phyloP scores from a whole-genome alignment of 148 eudicot genomes.

The Polygonum maritimum region DNA sequence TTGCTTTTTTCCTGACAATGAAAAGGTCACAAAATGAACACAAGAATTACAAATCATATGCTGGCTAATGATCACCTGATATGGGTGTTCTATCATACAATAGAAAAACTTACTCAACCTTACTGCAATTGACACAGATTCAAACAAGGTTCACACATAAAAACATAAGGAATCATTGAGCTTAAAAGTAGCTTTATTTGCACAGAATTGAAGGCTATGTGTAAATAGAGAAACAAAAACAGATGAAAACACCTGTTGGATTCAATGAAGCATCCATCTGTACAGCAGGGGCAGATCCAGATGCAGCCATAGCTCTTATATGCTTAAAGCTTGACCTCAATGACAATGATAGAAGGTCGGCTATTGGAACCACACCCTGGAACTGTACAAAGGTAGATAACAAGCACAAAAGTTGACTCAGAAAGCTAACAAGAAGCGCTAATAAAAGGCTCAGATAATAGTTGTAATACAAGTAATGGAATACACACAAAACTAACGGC shows the following conservation, averaged over 20 bases:
- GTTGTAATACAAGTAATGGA: neutral
- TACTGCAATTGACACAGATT: too few relatives aligned
- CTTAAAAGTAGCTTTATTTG: neutral
- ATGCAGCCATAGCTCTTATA: slow-evolving; percentile 26
- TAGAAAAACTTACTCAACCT: neutral
- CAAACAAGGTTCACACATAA: too few relatives aligned
- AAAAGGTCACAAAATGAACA: neutral
- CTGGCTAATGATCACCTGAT: neutral
- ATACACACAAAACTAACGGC: neutral
- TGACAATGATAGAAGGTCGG: slow-evolving; percentile 9
- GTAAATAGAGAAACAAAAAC: neutral
- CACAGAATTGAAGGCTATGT: too few relatives aligned
- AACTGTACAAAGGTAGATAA: neutral
- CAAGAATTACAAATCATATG: neutral
- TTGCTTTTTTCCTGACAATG: slow-evolving; percentile 36
- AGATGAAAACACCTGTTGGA: slow-evolving; percentile 14
- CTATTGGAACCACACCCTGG: slow-evolving; percentile 12
- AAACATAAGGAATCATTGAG: neutral
- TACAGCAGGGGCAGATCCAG: slow-evolving; percentile 13
- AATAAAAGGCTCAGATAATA: neutral
- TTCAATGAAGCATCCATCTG: slow-evolving; percentile 21
- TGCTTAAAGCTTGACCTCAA: slow-evolving; percentile 14
- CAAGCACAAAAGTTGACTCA: neutral
- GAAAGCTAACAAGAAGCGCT: neutral
- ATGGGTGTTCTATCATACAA: neutral